Evolutionary conservation across 2,329 filamentous ascomycete species (phyloP).

Genomic region (Chrysosporium keratinophilum): DNA sequence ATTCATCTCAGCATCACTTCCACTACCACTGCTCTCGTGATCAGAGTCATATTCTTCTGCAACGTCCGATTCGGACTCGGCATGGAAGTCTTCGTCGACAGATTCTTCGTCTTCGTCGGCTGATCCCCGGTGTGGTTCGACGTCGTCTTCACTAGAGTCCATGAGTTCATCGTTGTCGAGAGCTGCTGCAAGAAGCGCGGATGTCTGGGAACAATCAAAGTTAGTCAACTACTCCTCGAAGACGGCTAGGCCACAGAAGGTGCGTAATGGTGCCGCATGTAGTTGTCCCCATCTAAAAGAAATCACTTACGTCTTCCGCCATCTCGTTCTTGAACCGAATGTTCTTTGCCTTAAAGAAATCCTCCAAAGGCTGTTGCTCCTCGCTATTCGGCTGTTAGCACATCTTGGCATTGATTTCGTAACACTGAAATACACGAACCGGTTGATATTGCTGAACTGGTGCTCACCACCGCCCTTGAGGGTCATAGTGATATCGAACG

Average conservation of each 20-base stretch:
- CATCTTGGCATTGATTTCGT: background rate
- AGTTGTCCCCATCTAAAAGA: background rate
- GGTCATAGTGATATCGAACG: constrained; percentile 90
- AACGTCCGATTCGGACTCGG: constrained; percentile 85
- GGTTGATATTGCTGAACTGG: constrained; percentile 98
- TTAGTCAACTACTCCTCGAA: constrained; percentile 20
- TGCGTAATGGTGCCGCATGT: background rate
- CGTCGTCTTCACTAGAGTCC: constrained; percentile 73
- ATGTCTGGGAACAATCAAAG: constrained; percentile 32
- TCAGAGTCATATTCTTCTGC: constrained; percentile 91
- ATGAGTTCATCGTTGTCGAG: constrained; percentile 74
- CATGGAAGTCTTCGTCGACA: constrained; percentile 89
- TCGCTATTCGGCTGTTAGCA: constrained; percentile 44
- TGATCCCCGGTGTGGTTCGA: constrained; percentile 67
- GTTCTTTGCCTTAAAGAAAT: constrained; percentile 93
- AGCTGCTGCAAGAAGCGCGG: constrained; percentile 61
- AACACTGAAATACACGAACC: constrained; percentile 37
- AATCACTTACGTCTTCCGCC: constrained; percentile 68
- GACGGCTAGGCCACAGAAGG: background rate
- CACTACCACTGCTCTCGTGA: constrained; percentile 70
- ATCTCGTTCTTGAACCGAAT: constrained; percentile 98
- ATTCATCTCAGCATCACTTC: constrained; percentile 50
- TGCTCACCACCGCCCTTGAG: constrained; percentile 86
- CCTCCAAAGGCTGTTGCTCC: constrained; percentile 91
- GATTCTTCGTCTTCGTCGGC: constrained; percentile 95